Conservation (phyloP, 441 rosid genomes). For the Adansonia gregorii region DNA sequence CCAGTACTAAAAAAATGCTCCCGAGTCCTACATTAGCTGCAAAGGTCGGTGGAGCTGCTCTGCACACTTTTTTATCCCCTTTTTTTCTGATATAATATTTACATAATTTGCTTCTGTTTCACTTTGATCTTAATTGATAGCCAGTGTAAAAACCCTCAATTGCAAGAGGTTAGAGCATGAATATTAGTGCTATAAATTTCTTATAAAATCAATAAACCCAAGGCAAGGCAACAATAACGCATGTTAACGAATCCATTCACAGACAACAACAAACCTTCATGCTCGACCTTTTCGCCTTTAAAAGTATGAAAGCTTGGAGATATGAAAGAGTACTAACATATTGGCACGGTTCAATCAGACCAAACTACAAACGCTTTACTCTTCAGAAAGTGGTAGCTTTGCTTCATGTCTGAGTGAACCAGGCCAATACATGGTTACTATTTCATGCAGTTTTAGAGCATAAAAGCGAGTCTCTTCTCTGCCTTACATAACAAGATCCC, state of each 20-base stretch:
- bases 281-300: neutral
- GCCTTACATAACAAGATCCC: neutral
- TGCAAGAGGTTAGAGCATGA: neutral
- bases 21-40: too few relatives aligned
- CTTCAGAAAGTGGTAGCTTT: neutral
- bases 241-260: too few relatives aligned
- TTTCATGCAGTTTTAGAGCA: conserved; percentile 29
- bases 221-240: neutral
- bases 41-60: neutral
- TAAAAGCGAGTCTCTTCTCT: neutral
- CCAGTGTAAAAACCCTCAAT: neutral
- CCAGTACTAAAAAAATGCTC: too few relatives aligned
- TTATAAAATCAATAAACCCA: neutral
- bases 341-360: conserved; percentile 72
- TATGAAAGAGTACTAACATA: conserved; percentile 48
- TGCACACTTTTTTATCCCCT: neutral
- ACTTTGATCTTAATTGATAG: neutral
- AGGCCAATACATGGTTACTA: conserved; percentile 53
- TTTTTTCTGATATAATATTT: too few relatives aligned
- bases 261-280: neutral
- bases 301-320: neutral
- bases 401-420: conserved; percentile 51
- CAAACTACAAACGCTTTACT: neutral
- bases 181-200: neutral
- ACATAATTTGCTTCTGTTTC: neutral